These are phyloP conservation scores for Chlorella sp. DNA, from an alignment of 139 green algal genomes.

Conservation along the genomic window DNA sequence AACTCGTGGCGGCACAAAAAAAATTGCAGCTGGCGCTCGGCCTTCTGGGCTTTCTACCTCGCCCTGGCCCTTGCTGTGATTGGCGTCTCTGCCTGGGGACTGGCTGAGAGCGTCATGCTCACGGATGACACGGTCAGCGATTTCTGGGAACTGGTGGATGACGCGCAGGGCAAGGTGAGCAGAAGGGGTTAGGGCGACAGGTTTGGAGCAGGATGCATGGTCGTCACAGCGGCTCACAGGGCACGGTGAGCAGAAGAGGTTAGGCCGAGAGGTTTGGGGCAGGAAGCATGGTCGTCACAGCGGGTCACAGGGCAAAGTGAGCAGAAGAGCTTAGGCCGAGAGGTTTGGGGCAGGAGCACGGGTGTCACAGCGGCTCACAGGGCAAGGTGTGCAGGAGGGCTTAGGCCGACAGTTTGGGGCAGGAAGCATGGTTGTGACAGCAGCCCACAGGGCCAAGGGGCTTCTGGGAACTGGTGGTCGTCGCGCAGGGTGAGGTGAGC, in stretches of 20 bases:
- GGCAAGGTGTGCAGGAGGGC: background rate
- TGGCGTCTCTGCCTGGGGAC: slow-evolving; percentile 7
- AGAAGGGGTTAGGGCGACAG: too few relatives aligned
- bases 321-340: background rate
- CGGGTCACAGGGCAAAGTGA: background rate
- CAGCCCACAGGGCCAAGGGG: too few relatives aligned
- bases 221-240: too few relatives aligned
- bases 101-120: background rate
- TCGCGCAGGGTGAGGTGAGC: background rate
- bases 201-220: too few relatives aligned
- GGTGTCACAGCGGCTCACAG: too few relatives aligned
- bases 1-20: background rate
- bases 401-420: too few relatives aligned
- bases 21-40: background rate
- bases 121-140: slow-evolving; percentile 18
- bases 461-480: too few relatives aligned
- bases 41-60: background rate
- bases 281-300: too few relatives aligned
- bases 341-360: too few relatives aligned
- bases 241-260: background rate
- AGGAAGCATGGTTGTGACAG: too few relatives aligned
- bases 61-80: background rate
- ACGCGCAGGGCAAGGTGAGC: background rate
- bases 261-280: too few relatives aligned
- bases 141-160: slow-evolving; percentile 15